Evolutionary conservation across 2,329 filamentous ascomycete genomes (phyloP).

Genomic region (Grosmannia serpens): DNA sequence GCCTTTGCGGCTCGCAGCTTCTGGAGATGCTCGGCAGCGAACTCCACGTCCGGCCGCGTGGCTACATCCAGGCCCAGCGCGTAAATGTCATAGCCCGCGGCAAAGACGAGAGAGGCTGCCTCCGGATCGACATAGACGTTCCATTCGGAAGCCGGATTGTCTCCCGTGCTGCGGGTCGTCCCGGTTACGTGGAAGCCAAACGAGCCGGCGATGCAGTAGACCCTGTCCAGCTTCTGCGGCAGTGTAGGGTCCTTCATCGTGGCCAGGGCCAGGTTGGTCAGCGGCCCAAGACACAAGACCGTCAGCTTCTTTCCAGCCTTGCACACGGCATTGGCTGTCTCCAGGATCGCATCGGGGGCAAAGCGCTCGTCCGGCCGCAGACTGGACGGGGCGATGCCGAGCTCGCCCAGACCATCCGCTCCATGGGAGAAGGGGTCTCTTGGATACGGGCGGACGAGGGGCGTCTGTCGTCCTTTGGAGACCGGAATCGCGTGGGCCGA

Average conservation of each 20-base stretch:
- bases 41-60: slow-evolving; percentile 2
- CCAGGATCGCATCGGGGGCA: not conserved
- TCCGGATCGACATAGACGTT: slow-evolving; percentile 5
- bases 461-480: not conserved
- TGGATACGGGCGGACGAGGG: slow-evolving; percentile 1
- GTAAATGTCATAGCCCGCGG: not conserved
- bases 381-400: not conserved
- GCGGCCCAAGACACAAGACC: not conserved
- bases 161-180: slow-evolving; percentile 2
- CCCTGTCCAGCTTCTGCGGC: slow-evolving; percentile 1
- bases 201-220: slow-evolving; percentile 1
- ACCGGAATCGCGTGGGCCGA: not conserved
- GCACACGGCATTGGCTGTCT: not conserved
- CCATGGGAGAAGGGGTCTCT: slow-evolving; percentile 2
- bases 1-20: not conserved
- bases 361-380: not conserved
- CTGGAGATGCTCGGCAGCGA: not conserved
- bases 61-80: slow-evolving; percentile 3
- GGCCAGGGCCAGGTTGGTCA: slow-evolving; percentile 4
- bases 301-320: not conserved
- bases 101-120: slow-evolving; percentile 1
- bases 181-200: slow-evolving; percentile 4
- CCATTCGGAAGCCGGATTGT: slow-evolving; percentile 3
- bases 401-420: slow-evolving; percentile 2
- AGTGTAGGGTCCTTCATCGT: slow-evolving; percentile 1